These are phyloP conservation scores for Botrytis medusae DNA, from an alignment of 2,329 filamentous ascomycete species.

Conservation along the genomic window DNA sequence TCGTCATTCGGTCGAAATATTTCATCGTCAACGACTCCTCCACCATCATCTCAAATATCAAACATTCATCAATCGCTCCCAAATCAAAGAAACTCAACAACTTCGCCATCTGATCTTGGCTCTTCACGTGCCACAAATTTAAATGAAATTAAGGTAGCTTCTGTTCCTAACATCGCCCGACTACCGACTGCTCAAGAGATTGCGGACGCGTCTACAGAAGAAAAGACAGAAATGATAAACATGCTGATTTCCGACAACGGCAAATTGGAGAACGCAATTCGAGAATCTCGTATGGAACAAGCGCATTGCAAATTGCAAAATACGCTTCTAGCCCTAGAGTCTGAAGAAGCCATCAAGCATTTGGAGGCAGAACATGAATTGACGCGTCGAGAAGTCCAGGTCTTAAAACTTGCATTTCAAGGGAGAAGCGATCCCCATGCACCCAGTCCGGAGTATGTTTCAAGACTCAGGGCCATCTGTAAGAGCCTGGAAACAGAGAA, in stretches of 20 bases:
- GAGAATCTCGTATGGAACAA: conserved; percentile 75
- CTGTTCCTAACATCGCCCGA: neutral
- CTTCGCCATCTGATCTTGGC: conserved; percentile 30
- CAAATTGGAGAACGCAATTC: conserved; percentile 49
- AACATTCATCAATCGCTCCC: conserved; percentile 22
- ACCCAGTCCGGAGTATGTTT: conserved; percentile 49
- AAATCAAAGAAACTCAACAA: conserved; percentile 26
- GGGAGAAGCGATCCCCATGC: conserved; percentile 52
- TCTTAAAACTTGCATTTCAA: conserved; percentile 70
- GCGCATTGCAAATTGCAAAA: conserved; percentile 91
- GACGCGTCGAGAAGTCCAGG: conserved; percentile 83
- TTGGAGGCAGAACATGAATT: conserved; percentile 91
- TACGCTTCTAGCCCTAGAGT: conserved; percentile 79
- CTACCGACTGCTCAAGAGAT: conserved; percentile 51
- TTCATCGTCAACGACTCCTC: conserved; percentile 35
- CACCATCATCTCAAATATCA: conserved; percentile 59
- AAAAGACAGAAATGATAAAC: conserved; percentile 58
- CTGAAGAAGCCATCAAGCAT: conserved; percentile 79
- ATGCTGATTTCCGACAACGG: conserved; percentile 56
- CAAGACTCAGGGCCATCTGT: conserved; percentile 64
- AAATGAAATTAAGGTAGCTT: conserved; percentile 32
- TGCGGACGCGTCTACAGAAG: conserved; percentile 52
- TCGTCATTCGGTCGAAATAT: neutral
- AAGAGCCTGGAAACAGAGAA: conserved; percentile 68
- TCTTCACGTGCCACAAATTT: conserved; percentile 37